Percentiles rank a stretch among this genome's conserved stretches.
These are phyloP conservation scores for Eremothecium sinecaudum DNA, from an alignment of 1,139 yeast genomes.

Conservation along the genomic window DNA sequence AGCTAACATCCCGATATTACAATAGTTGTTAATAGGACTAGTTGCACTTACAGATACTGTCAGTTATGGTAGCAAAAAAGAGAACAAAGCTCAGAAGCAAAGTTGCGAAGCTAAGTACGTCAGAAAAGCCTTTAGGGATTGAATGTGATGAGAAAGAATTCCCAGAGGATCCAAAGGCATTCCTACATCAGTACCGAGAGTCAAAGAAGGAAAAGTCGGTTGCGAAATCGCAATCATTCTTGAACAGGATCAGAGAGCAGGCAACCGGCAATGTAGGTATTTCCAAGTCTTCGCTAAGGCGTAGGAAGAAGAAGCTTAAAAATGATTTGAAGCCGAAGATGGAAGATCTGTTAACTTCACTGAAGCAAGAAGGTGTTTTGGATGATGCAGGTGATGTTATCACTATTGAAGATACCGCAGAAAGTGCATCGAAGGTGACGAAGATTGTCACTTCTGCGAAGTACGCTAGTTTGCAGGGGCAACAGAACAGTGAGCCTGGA, in stretches of 20 bases:
- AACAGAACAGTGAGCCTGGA: conserved; percentile 22
- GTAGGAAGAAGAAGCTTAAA: conserved; percentile 55
- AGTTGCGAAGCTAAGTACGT: conserved; percentile 23
- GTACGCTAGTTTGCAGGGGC: conserved; percentile 11
- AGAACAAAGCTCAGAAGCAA: conserved; percentile 41
- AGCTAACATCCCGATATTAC: too few relatives aligned
- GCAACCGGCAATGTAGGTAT: conserved; percentile 33
- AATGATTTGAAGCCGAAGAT: conserved; percentile 58
- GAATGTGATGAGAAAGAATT: conserved; percentile 11
- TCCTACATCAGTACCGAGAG: conserved; percentile 44
- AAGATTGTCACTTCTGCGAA: conserved; percentile 13
- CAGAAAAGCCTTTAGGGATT: conserved; percentile 9
- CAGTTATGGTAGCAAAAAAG: conserved; percentile 39
- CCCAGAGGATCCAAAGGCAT: conserved; percentile 39
- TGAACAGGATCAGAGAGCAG: conserved; percentile 31
- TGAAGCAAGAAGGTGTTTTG: conserved; percentile 34
- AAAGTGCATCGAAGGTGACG: conserved; percentile 15
- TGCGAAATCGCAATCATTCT: conserved; percentile 30
- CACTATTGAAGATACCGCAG: conserved; percentile 8
- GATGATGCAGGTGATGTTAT: conserved; percentile 3
- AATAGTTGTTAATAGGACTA: too few relatives aligned
- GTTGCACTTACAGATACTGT: too few relatives aligned
- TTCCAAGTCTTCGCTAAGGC: conserved; percentile 54
- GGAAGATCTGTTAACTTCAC: conserved; percentile 48
- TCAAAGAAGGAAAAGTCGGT: conserved; percentile 47